Conservation (phyloP, 2,329 filamentous ascomycete genomes). For the Rhinocladiella similis region DNA sequence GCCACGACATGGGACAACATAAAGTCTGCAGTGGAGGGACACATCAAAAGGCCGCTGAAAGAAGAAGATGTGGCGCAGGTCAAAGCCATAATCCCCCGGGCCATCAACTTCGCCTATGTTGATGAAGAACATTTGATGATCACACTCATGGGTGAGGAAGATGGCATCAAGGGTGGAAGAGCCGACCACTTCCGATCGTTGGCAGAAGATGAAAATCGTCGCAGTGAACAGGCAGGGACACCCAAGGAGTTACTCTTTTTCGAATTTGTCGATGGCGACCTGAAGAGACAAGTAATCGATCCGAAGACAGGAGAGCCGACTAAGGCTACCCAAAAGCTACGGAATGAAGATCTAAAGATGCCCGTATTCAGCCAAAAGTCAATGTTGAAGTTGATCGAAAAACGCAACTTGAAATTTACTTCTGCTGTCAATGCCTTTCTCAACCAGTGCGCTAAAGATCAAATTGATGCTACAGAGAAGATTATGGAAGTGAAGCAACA, state of each 20-base stretch:
- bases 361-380: constrained; percentile 91
- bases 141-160: constrained; percentile 70
- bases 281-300: constrained; percentile 75
- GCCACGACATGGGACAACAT: constrained; percentile 91
- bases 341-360: constrained; percentile 82
- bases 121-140: constrained; percentile 81
- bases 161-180: constrained; percentile 61
- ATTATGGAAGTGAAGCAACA: constrained; percentile 60
- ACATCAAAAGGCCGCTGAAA: constrained; percentile 69
- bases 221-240: constrained; percentile 36
- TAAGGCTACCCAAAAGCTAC: constrained; percentile 66
- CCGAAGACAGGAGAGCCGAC: constrained; percentile 72
- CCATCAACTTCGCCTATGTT: constrained; percentile 82
- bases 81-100: constrained; percentile 71
- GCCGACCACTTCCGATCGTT: constrained; percentile 52
- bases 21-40: constrained; percentile 77
- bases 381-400: constrained; percentile 85
- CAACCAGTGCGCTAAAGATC: constrained; percentile 66
- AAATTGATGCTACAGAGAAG: constrained; percentile 65
- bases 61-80: constrained; percentile 82
- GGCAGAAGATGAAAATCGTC: constrained; percentile 36
- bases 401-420: constrained; percentile 79
- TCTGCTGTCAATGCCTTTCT: constrained; percentile 76
- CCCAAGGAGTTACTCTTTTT: constrained; percentile 75
- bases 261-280: constrained; percentile 87